Percentiles rank a stretch among this genome's conserved stretches.
These are phyloP conservation scores for Avena insularis DNA, from an alignment of 176 grass and related monocot genomes.

Conservation along the genomic window DNA sequence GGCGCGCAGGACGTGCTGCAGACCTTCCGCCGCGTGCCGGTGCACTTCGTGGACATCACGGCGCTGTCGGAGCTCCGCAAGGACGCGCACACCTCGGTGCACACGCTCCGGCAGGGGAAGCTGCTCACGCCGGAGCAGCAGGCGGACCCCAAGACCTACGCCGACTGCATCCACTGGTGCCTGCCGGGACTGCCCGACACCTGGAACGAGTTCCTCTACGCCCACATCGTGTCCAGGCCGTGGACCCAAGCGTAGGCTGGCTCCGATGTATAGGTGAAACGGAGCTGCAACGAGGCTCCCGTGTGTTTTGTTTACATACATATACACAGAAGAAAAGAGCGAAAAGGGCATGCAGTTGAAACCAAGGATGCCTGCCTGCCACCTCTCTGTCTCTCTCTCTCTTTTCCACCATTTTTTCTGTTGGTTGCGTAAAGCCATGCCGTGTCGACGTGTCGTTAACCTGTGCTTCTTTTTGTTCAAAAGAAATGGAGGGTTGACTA, in stretches of 20 bases:
- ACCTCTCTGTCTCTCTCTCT: neutral
- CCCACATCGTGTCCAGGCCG: slow-evolving; percentile 56
- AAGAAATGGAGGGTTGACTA: slow-evolving; percentile 37
- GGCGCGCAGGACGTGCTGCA: slow-evolving; percentile 56
- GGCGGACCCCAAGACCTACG: slow-evolving; percentile 56
- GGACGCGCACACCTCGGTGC: slow-evolving; percentile 87
- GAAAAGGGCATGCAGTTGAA: neutral
- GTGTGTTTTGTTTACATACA: neutral
- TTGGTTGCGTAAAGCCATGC: slow-evolving; percentile 47
- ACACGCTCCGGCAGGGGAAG: slow-evolving; percentile 84
- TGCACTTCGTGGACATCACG: slow-evolving; percentile 75
- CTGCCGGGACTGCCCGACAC: slow-evolving; percentile 73
- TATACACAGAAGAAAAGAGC: neutral
- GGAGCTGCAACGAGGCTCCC: slow-evolving; percentile 24
- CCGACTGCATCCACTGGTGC: slow-evolving; percentile 93
- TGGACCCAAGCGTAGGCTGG: neutral
- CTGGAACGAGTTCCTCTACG: slow-evolving; percentile 83
- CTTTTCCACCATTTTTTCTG: slow-evolving; percentile 36
- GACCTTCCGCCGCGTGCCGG: slow-evolving; percentile 53
- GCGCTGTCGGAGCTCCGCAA: slow-evolving; percentile 79
- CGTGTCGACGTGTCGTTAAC: slow-evolving; percentile 38
- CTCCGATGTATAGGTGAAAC: neutral
- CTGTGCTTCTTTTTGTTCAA: slow-evolving; percentile 51
- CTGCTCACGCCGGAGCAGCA: slow-evolving; percentile 81
- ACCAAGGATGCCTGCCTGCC: neutral